Base-by-base conservation (phyloP, 768 basidiomycete genomes). In the Lenzites betulinus region DNA sequence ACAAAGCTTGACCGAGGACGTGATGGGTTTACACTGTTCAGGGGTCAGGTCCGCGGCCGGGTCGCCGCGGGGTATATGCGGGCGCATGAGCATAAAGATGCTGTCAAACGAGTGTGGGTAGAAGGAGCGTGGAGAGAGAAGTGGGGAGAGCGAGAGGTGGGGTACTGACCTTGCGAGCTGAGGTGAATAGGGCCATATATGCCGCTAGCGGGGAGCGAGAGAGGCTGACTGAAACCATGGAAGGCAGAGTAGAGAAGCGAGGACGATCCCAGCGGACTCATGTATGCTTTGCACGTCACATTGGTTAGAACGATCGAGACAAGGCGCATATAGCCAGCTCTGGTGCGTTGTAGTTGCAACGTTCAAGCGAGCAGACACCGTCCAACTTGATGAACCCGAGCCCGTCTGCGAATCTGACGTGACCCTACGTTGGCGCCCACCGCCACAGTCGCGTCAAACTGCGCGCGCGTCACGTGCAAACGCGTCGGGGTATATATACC, bases 401-500 rank as follows among this genome's bases (percentile, higher is more conserved):
- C n/a, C n/a, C n/a, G n/a, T n/a, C n/a, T n/a, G n/a, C n/a, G n/a
- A n/a, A n/a, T n/a, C n/a, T n/a, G n/a, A 9, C 16, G 11, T 26
- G 22, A 9, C 15, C n/a, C 18, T 15, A 52, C 1, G 13, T 18
- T 43, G 50, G 58, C 63, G 58, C 55, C 20, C 59, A 39, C 64
- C 54, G 60, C 64, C 64, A 64, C 64, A 65, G 63, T 33, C 65
- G 66, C 64, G 65, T 61, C 63, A 54, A 51, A 39, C 44, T 28
- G 54, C 49, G 53, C 67, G 68, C 54, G 66, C 59, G 63, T 55
- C 52, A 61, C 67, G 68, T 66, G 67, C 63, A 5, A 48, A 62
- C 69, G 68, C 66, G 69, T 69, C 67, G 54, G 56, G 30, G n/a
- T 67, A 68, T 69, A 70, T 68, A 70, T 65, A 44, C 49, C 56